Conservation (phyloP, 495 filamentous ascomycete species). For the Thozetella sp. region DNA sequence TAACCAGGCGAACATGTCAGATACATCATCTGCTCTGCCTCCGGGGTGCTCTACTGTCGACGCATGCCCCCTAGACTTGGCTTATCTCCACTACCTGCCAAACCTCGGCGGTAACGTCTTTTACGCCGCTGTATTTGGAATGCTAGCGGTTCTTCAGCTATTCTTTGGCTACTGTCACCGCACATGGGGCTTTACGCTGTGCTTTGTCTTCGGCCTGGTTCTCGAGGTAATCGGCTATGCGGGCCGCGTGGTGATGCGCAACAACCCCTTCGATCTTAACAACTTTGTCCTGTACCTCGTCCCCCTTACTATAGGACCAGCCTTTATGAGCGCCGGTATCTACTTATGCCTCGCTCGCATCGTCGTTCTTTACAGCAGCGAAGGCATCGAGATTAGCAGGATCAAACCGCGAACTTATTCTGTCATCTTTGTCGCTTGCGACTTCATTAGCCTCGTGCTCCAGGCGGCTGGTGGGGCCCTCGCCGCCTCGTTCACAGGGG, state of each 20-base stretch:
- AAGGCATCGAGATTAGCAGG: conserved; percentile 58
- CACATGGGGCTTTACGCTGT: conserved; percentile 30
- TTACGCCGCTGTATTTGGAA: conserved; percentile 37
- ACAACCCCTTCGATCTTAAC: conserved; percentile 36
- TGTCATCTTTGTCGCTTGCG: conserved; percentile 55
- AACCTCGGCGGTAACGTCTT: conserved; percentile 34
- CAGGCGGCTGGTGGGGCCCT: conserved; percentile 65
- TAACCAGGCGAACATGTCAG: background rate
- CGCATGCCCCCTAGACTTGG: conserved; percentile 32
- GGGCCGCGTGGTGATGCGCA: conserved; percentile 33
- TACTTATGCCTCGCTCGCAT: conserved; percentile 62
- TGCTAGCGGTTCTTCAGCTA: conserved; percentile 29
- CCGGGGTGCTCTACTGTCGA: conserved; percentile 29
- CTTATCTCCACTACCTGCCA: conserved; percentile 36
- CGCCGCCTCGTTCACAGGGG: conserved; percentile 37
- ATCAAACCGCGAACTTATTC: conserved; percentile 54
- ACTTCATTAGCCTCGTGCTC: conserved; percentile 59
- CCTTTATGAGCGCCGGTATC: conserved; percentile 61
- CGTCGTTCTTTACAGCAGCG: conserved; percentile 55
- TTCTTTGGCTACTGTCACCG: conserved; percentile 23
- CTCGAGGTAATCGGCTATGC: conserved; percentile 42
- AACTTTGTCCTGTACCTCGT: conserved; percentile 53
- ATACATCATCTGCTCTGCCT: background rate
- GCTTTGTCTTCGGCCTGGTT: conserved; percentile 33
- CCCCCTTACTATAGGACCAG: conserved; percentile 60